These are phyloP conservation scores for Ganoderma resinaceum DNA, from an alignment of 1,284 basidiomycete species.

Conservation along the genomic window DNA sequence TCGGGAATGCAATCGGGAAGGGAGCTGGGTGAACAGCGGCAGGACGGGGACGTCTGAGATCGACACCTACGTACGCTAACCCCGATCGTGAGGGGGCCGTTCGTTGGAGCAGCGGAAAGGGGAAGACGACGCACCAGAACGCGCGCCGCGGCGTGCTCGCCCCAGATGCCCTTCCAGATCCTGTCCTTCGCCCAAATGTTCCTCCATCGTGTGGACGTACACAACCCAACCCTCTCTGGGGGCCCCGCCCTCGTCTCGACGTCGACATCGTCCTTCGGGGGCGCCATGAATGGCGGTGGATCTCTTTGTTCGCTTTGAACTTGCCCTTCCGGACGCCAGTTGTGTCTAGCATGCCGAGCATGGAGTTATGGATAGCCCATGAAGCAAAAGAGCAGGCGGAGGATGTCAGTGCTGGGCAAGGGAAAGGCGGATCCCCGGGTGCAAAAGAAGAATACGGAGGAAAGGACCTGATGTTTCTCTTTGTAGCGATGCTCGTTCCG, in stretches of 20 bases:
- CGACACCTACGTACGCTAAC: neutral
- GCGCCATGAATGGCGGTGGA: slow-evolving; percentile 8
- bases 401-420: slow-evolving; percentile 3
- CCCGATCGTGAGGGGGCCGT: too few relatives aligned
- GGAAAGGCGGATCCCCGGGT: slow-evolving; percentile 8
- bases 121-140: slow-evolving; percentile 18
- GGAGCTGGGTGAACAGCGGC: neutral
- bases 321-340: slow-evolving; percentile 7
- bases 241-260: neutral
- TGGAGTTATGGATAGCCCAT: neutral
- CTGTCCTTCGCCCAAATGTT: slow-evolving; percentile 9
- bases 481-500: neutral
- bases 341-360: neutral
- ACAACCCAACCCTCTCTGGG: neutral
- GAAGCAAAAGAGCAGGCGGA: neutral
- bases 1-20: neutral
- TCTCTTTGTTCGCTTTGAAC: neutral
- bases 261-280: slow-evolving; percentile 6
- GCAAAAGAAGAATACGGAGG: neutral
- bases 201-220: slow-evolving; percentile 9
- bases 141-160: slow-evolving; percentile 19
- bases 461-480: neutral
- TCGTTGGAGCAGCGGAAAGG: too few relatives aligned
- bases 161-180: slow-evolving; percentile 26
- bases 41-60: neutral